These are phyloP conservation scores for Neurospora sp. DNA, from an alignment of 495 filamentous ascomycete genomes.

Conservation along the genomic window DNA sequence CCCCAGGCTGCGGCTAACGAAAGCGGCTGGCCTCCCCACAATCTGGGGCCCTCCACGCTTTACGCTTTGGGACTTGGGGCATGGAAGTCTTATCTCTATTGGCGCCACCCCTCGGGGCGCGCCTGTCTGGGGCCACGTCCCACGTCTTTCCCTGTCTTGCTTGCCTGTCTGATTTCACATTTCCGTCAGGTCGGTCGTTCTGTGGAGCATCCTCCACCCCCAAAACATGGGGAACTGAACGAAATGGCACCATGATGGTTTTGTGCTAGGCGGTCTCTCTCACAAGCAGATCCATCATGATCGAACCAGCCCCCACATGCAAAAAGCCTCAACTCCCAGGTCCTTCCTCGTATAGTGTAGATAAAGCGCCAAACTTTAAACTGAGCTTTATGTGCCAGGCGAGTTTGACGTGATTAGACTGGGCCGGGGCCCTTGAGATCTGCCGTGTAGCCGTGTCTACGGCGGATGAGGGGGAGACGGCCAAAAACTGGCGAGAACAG, in stretches of 20 bases:
- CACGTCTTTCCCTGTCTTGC: neutral
- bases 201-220: neutral
- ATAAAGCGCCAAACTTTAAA: neutral
- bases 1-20: neutral
- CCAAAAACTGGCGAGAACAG: neutral
- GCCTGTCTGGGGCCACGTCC: constrained; percentile 12
- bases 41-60: constrained; percentile 10
- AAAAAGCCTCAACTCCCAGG: neutral
- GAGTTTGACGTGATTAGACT: neutral
- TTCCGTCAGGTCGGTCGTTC: neutral
- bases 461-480: neutral
- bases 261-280: neutral
- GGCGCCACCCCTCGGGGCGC: constrained; percentile 14
- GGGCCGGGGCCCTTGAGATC: neutral
- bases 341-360: neutral
- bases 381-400: neutral
- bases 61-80: constrained; percentile 1
- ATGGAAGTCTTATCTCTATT: constrained; percentile 16
- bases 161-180: neutral
- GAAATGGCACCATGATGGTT: neutral
- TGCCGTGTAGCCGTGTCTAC: neutral
- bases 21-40: constrained; percentile 7
- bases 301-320: neutral
- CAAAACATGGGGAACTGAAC: constrained; percentile 1
- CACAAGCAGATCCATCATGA: neutral